A percentile compares a stretch with the other conserved stretches of the same genome.
Conservation (phyloP, 768 basidiomycete genomes). For the Hirschioporus abietinus region DNA sequence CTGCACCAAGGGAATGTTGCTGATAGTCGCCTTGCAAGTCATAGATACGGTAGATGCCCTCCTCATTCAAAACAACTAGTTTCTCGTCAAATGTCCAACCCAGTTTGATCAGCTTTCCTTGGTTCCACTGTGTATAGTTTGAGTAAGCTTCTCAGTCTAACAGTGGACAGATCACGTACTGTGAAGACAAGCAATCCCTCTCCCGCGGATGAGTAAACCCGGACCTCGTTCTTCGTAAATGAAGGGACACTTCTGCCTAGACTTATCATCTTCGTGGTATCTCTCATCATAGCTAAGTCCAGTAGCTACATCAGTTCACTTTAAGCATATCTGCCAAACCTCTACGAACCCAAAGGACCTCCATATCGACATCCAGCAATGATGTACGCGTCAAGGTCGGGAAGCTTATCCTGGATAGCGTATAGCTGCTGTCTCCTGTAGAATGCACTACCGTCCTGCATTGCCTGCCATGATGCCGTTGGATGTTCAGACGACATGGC, state of each 20-base stretch:
- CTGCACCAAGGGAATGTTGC: constrained; percentile 79
- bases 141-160: constrained; percentile 2
- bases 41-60: constrained; percentile 87
- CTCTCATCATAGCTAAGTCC: constrained; percentile 75
- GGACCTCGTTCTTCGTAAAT: constrained; percentile 74
- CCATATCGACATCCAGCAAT: constrained; percentile 80
- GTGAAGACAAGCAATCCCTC: constrained; percentile 61
- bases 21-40: constrained; percentile 81
- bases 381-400: constrained; percentile 73
- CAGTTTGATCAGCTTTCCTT: constrained; percentile 73
- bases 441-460: constrained; percentile 83
- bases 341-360: constrained; percentile 74
- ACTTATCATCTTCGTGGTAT: constrained; percentile 73
- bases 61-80: constrained; percentile 83
- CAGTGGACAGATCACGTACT: constrained; percentile 52
- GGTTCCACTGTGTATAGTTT: constrained; percentile 72
- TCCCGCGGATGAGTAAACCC: constrained; percentile 84
- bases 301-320: constrained; percentile 1
- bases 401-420: constrained; percentile 71
- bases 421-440: constrained; percentile 85
- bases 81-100: constrained; percentile 84
- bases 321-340: neutral
- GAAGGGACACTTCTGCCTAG: constrained; percentile 53
- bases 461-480: constrained; percentile 83
- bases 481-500: constrained; percentile 48